A percentile compares a stretch with the other conserved stretches of the same genome.
Conservation (phyloP, 345 rosid species). For the Bretschneidera sinensis region DNA sequence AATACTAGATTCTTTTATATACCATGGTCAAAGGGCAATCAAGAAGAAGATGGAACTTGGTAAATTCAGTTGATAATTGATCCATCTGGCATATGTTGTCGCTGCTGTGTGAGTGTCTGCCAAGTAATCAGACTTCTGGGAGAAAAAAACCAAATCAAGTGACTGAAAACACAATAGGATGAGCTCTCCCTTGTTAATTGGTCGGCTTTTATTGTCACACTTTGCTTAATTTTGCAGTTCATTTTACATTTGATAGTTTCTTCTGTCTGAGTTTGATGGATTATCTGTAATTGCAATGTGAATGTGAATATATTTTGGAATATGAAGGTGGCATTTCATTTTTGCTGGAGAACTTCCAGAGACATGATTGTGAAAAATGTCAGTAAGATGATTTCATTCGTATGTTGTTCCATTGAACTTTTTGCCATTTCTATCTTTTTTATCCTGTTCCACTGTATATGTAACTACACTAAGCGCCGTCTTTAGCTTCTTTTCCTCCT, state of each 20-base stretch:
- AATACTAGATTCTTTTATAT: conserved; percentile 78
- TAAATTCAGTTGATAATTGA: conserved; percentile 56
- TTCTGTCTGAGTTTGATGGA: neutral
- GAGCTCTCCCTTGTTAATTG: neutral
- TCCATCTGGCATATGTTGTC: conserved; percentile 5
- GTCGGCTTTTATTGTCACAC: neutral
- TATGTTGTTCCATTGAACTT: no score
- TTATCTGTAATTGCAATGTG: neutral
- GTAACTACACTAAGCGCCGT: no score
- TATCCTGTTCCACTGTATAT: no score
- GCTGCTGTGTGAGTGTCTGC: neutral
- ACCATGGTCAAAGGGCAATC: conserved; percentile 90
- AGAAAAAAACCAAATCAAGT: neutral
- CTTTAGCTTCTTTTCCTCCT: no score
- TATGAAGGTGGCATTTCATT: neutral
- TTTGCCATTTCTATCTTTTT: no score
- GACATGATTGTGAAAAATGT: no score
- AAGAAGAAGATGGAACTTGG: conserved; percentile 97
- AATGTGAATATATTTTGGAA: neutral
- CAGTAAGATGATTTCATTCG: no score
- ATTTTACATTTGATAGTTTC: neutral
- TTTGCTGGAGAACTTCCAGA: neutral
- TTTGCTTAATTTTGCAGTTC: neutral
- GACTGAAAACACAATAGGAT: neutral
- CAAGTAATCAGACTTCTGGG: conserved; percentile 4